Evolutionary conservation across 495 filamentous ascomycete genomes (phyloP).

Genomic region (Hypomontagnella submonticulosa): DNA sequence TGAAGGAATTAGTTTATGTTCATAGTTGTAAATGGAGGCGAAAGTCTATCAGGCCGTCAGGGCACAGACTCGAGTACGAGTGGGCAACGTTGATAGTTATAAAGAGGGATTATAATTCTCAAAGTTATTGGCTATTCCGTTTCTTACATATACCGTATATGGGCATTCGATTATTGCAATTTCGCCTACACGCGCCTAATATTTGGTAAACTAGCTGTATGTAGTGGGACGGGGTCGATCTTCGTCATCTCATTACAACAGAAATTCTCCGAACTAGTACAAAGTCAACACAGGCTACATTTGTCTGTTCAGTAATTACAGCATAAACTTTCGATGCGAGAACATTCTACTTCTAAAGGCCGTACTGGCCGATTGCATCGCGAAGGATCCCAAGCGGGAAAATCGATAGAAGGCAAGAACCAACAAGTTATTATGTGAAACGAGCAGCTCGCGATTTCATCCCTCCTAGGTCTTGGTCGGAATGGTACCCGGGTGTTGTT

Average conservation of each 20-base stretch:
- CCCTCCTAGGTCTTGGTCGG: not conserved
- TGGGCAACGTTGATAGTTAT: too few relatives aligned
- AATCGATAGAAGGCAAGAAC: conserved; percentile 15
- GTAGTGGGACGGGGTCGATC: conserved; percentile 17
- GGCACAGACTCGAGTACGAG: too few relatives aligned
- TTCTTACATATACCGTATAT: conserved; percentile 20
- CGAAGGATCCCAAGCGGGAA: not conserved
- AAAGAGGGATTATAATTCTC: not conserved
- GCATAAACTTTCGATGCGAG: not conserved
- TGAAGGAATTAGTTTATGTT: not conserved
- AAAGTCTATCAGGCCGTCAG: too few relatives aligned
- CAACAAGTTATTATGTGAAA: conserved; percentile 18
- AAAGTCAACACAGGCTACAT: not conserved
- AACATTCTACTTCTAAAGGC: not conserved
- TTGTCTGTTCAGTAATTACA: not conserved
- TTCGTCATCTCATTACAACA: conserved; percentile 19
- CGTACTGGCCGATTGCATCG: too few relatives aligned
- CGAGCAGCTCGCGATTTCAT: conserved; percentile 10
- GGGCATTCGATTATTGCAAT: conserved; percentile 4
- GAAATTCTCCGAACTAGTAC: conserved; percentile 36
- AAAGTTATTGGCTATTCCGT: not conserved
- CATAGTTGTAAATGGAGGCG: not conserved
- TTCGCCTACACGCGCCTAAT: conserved; percentile 1
- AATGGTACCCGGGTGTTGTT: conserved; percentile 17
- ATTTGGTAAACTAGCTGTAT: not conserved